Evolutionary conservation across 83 land plant genomes (phyloP).

Genomic region (Larix sibirica): DNA sequence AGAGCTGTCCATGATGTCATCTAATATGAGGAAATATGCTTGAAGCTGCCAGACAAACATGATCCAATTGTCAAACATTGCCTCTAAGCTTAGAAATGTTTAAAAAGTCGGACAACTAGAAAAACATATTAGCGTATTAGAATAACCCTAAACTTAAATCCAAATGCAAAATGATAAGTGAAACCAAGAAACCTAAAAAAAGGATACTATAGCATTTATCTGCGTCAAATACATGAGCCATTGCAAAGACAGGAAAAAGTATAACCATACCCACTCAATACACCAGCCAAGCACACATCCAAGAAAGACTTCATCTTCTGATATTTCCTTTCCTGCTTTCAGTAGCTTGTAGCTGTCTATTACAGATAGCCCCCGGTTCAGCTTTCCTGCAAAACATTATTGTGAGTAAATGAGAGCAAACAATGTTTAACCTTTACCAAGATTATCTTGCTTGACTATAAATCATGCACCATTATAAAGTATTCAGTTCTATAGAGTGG

Average conservation of each 20-base stretch:
- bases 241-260: background rate
- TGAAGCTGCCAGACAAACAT: conserved; percentile 74
- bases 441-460: background rate
- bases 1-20: conserved; percentile 97
- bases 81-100: background rate
- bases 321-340: conserved; percentile 62
- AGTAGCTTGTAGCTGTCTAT: conserved; percentile 84
- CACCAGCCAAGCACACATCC: conserved; percentile 94
- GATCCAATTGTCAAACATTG: background rate
- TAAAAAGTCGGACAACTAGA: background rate
- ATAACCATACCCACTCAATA: conserved; percentile 85
- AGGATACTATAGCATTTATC: background rate
- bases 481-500: background rate
- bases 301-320: conserved; percentile 76
- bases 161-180: background rate
- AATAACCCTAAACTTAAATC: background rate
- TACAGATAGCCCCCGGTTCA: conserved; percentile 94
- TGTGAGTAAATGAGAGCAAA: background rate
- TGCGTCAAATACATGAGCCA: background rate
- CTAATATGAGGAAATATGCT: conserved; percentile 94
- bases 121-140: background rate
- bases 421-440: background rate
- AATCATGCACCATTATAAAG: background rate
- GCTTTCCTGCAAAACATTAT: conserved; percentile 65
- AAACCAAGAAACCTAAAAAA: background rate